Evolutionary conservation across 2,329 filamentous ascomycete genomes (phyloP), one percentile per base, ranked within the genome.

Genomic region (Penicillium griseofulvum): DNA sequence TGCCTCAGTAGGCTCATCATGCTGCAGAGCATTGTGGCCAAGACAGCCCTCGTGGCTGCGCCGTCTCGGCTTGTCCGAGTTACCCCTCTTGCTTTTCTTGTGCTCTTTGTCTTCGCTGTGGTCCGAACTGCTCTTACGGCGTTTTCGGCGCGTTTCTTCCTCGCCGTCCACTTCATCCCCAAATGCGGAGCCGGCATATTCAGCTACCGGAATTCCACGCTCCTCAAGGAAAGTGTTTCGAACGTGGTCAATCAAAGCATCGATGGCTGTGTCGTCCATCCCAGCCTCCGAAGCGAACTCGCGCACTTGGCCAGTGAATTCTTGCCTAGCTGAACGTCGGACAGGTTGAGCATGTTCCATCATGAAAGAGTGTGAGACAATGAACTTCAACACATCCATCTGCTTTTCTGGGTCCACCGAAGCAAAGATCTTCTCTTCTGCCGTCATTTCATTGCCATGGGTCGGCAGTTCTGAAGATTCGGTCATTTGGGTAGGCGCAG

Each of bases 101-200:
- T 17, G 11, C 8, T 49, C 26, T 12, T 22, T 38, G 9, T 31
- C 22, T n/a, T 50, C 50, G 16, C 14, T 7, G 4, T 49, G 33
- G 3, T 46, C 38, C 2, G 41, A 19, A 22, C 38, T 56, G 12
- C 50, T 61, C 29, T 52, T 59, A 17, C 26, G 53, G 7, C 49
- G 49, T 17, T 51, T 51, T 14, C 39, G 49, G 9, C 24, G 24
- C 8, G 24, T 7, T 19, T 34, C 22, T 48, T 41, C 44, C 22
- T 29, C 36, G 24, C 60, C 58, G 10, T 66, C 54, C 14, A 67
- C 57, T 49, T 70, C 65, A n/a, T 63, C 54, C 5, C 65, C 66
- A 33, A 66, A 67, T 2, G 49, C 37, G 6, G 54, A 54, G 1
- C 47, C 33, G 17, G 29, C 31, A 26, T 43, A 12, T 12, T 47